These are phyloP conservation scores for Monilinia fructigena DNA, from an alignment of 2,329 filamentous ascomycete genomes.

Conservation along the genomic window DNA sequence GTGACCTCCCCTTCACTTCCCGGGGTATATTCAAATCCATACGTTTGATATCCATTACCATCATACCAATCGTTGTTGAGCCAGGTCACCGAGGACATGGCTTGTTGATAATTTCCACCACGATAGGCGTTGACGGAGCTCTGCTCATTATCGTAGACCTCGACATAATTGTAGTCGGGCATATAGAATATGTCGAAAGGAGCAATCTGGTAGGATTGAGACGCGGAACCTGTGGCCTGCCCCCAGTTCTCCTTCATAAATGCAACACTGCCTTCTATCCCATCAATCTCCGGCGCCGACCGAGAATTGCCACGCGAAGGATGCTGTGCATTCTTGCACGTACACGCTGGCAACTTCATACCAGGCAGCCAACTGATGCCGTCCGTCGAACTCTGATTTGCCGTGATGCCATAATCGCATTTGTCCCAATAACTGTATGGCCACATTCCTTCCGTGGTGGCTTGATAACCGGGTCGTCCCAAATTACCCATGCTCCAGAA, in stretches of 20 bases:
- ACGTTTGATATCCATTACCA: slow-evolving; percentile 60
- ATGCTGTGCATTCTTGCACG: slow-evolving; percentile 63
- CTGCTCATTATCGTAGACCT: slow-evolving; percentile 60
- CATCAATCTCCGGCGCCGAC: slow-evolving; percentile 70
- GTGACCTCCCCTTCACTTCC: slow-evolving; percentile 59
- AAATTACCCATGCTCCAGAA: slow-evolving; percentile 77
- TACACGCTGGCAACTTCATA: slow-evolving; percentile 68
- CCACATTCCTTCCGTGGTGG: slow-evolving; percentile 71
- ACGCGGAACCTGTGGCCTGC: slow-evolving; percentile 54
- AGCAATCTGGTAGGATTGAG: slow-evolving; percentile 65
- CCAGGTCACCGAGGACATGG: slow-evolving; percentile 59
- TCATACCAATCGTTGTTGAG: slow-evolving; percentile 67
- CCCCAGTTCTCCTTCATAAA: slow-evolving; percentile 44
- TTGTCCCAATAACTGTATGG: slow-evolving; percentile 69
- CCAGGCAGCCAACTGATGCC: slow-evolving; percentile 67
- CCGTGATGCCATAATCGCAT: slow-evolving; percentile 69
- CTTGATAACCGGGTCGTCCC: slow-evolving; percentile 65
- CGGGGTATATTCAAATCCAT: slow-evolving; percentile 62
- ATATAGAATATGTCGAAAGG: slow-evolving; percentile 71
- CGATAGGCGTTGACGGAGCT: slow-evolving; percentile 60
- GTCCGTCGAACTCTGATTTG: slow-evolving; percentile 67
- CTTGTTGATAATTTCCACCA: slow-evolving; percentile 62
- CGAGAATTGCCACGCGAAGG: slow-evolving; percentile 64
- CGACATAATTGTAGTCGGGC: slow-evolving; percentile 62
- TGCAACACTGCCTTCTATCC: slow-evolving; percentile 61